A percentile compares a stretch with the other conserved stretches of the same genome.
These are phyloP conservation scores for Panus rudis DNA, from an alignment of 768 basidiomycete genomes.

Conservation along the genomic window DNA sequence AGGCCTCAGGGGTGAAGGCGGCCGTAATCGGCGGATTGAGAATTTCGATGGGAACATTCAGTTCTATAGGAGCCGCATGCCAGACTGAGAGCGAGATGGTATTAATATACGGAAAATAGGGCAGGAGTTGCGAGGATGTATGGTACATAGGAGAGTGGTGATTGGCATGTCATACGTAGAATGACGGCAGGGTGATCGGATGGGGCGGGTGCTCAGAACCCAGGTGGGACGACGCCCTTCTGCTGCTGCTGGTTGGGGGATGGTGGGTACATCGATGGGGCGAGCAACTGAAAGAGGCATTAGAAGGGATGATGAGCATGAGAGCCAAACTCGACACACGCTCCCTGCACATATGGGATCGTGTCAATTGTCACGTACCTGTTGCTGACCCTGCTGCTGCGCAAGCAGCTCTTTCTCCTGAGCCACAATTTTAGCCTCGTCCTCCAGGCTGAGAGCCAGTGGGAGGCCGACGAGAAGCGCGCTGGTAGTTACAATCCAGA, in stretches of 20 bases:
- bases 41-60: no score
- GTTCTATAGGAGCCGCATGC: no score
- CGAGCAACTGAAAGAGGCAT: constrained; percentile 56
- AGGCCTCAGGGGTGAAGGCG: no score
- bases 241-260: constrained; percentile 32
- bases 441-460: constrained; percentile 87
- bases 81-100: no score
- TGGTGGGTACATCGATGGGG: constrained; percentile 52
- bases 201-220: constrained; percentile 51
- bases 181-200: constrained; percentile 2
- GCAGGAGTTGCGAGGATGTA: not conserved
- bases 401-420: constrained; percentile 94
- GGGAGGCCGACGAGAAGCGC: constrained; percentile 92
- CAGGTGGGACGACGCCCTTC: constrained; percentile 73
- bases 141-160: constrained; percentile 86
- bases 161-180: constrained; percentile 24
- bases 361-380: constrained; percentile 43
- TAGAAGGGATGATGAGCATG: no score
- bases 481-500: constrained; percentile 93
- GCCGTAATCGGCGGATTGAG: no score
- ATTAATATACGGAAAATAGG: no score
- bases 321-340: not conserved
- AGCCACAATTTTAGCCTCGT: constrained; percentile 89
- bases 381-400: constrained; percentile 88
- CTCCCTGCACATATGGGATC: constrained; percentile 5